Evolutionary conservation across 2,329 filamentous ascomycete genomes (phyloP), one percentile per base, ranked within the genome.

Genomic region (Coniochaeta sp.): DNA sequence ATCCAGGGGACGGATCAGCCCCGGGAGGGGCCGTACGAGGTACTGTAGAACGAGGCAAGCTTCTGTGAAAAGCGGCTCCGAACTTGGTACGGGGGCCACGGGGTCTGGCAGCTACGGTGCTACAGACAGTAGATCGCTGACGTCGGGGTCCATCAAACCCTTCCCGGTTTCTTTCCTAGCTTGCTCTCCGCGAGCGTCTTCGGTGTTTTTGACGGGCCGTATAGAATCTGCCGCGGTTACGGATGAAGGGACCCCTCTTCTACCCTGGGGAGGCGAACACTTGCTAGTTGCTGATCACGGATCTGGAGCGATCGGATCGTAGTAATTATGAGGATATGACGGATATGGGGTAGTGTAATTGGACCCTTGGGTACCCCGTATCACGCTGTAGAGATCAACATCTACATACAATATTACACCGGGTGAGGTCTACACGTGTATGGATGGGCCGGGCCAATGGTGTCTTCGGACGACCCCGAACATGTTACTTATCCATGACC

Each of bases 161-260:
- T 24, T 57, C 12, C 54, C 54, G 54, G 54, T 57, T 57, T 34
- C 19, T 57, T 38, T 12, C 54, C 54, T 57, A 57, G 54, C 22
- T 26, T 24, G n/a, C 54, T 7, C 54, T 57, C 54, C 54, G 54
- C 54, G 17, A 57, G n/a, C 1, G 22, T 22, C 22, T n/a, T 55
- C 52, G 43, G 19, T 47, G 43, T 6, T 36, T 55, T 28, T 2
- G 17, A 55, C 52, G 52, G 52, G 16, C 52, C 52, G 52, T 36
- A 11, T 33, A 36, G 52, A 36, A 17, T 57, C 19, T 34, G 54
- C 54, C 54, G 54, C 54, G 54, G 54, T 57, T 52, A 38, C 54
- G 54, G 54, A 38, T 57, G 54, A 57, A 34, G 54, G 54, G 34
- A 17, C 3, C 54, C n/a, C 31, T 31, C n/a, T 22, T 38, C 22